Base-by-base conservation (phyloP, 768 basidiomycete species). In the Collybia nuda region DNA sequence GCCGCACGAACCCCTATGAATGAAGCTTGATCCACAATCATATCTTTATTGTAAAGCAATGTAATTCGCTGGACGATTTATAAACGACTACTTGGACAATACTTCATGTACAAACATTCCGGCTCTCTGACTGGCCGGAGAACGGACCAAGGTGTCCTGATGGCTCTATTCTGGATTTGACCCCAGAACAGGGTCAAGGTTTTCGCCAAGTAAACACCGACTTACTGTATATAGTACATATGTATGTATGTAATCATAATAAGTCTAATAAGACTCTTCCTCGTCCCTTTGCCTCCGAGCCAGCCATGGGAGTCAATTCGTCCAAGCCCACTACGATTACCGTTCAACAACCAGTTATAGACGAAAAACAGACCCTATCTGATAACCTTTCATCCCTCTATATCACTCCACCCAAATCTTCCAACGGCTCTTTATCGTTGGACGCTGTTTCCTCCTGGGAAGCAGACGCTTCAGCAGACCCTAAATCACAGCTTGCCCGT, bases 401-500 rank as follows among this genome's bases (percentile, higher is more conserved):
- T 14, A 47, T 74, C 39, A 53, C 65, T 19, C 36, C 58, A 5
- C 77, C 84, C 32, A 54, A 71, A 24, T 88, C 90, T 2, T 57
- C 67, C 36, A 74, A 84, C 57, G 90, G 90, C 23, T 69, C 86
- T 29, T 68, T 92, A 45, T 77, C 84, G 39, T 64, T 80, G 23
- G 64, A 72, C 41, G 84, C 80, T 56, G 60, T 92, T 38, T 68
- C 76, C 3, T 67, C 75, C n/a, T 93, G 90, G 90, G 90, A 92
- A 67, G 64, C 71, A 1, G 63, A 72, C 3, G 78, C 80, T 9
- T 63, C 76, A 3, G 59, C 73, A 5, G 72, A 85, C 55, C 73
- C 86, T 17, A 90, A 86, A 72, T 67, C 77, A 2, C 77, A 80
- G 61, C 82, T 93, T 19, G 85, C 88, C n/a, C 82, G 91, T 48